Conservation (phyloP, 495 filamentous ascomycete genomes). For the Aspergillus diversus region DNA sequence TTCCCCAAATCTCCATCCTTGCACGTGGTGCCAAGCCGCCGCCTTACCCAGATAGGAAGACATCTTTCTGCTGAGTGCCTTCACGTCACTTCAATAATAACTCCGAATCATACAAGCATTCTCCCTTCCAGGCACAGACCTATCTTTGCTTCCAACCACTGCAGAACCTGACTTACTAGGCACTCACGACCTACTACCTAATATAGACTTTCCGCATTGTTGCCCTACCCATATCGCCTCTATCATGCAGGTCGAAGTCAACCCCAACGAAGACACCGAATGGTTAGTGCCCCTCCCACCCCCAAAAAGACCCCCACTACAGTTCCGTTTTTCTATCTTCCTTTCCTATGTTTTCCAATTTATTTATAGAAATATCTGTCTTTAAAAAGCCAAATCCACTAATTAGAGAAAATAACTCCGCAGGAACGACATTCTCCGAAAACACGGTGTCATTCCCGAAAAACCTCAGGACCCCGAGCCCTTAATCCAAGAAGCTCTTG, state of each 20-base stretch:
- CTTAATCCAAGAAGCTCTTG: constrained; percentile 92
- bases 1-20: neutral
- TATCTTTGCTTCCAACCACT: neutral
- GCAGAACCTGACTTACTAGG: too few relatives aligned
- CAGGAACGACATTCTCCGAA: constrained; percentile 98
- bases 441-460: constrained; percentile 93
- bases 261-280: constrained; percentile 97
- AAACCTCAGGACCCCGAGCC: constrained; percentile 93
- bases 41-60: neutral
- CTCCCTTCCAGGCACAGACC: neutral
- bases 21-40: neutral
- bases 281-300: constrained; percentile 60
- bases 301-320: constrained; percentile 11
- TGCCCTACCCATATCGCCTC: neutral
- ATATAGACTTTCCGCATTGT: neutral
- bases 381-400: constrained; percentile 1
- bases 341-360: neutral
- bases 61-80: neutral
- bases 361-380: neutral
- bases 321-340: neutral
- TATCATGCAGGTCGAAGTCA: constrained; percentile 84
- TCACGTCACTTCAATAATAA: neutral
- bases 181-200: neutral
- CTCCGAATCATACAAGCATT: neutral
- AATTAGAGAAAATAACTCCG: constrained; percentile 12